Base-by-base conservation (phyloP, 2,329 filamentous ascomycete genomes). In the Aureobasidium pullulans region DNA sequence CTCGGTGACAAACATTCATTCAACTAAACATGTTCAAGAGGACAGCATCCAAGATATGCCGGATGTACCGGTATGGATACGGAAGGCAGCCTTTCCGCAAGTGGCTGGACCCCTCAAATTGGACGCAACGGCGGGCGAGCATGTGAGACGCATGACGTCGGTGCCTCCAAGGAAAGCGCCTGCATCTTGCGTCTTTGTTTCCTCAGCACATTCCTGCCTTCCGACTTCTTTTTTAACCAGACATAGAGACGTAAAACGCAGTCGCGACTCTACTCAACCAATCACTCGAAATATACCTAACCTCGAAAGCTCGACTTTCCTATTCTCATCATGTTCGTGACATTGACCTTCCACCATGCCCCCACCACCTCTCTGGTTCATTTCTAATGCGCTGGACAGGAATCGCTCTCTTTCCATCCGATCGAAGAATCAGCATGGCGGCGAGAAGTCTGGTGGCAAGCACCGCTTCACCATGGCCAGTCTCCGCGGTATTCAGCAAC, bases 391-490 rank as follows among this genome's bases (percentile, higher is more conserved):
- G n/a, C 37, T 49, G 16, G 29, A 49, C 54, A 63, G 62, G 58
- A 64, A 65, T 64, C 87, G 88, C 68, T 83, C 85, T 62, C 81
- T 90, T 62, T 90, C 87, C 32, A 83, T 89, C 69, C 86, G 88
- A 67, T 88, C 86, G 62, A 82, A 82, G 71, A 83, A 83, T 71
- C 75, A 73, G 62, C 73, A 76, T 61, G 71, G 68, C 72, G 68
- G 67, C 70, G 71, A 65, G 63, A 76, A 72, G 67, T 73, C 69
- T 16, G 68, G 69, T 49, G 66, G 76, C 60, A 85, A 82, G 67
- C 85, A 89, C 71, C 86, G 85, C 69, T 96, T 97, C 78, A 88
- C 86, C 61, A 88, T 97, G 77, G 85, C 84, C 64, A 94, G 90
- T 19, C 84, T 99, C 59, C 90, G 93, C 54, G 90, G 90, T 59